Percentiles rank a stretch among this genome's conserved stretches.
These are phyloP conservation scores for Aspergillus costaricaensis DNA, from an alignment of 2,329 filamentous ascomycete species.

Conservation along the genomic window DNA sequence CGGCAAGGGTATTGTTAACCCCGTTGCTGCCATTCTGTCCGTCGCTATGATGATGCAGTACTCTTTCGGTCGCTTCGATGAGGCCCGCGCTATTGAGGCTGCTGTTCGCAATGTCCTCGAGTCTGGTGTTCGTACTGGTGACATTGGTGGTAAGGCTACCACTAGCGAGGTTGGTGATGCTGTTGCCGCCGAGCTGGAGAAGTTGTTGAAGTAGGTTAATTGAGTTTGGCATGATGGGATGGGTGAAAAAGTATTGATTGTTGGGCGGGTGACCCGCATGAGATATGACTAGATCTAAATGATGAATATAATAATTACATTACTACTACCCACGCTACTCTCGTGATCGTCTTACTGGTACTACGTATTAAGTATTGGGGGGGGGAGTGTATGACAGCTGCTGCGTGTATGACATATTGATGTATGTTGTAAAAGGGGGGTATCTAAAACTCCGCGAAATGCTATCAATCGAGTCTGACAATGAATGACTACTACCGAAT, in stretches of 20 bases:
- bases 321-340: neutral
- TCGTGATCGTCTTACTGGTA: neutral
- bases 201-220: constrained; percentile 58
- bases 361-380: no score
- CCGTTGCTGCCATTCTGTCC: constrained; percentile 86
- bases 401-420: constrained; percentile 1
- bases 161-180: constrained; percentile 84
- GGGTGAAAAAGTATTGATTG: neutral
- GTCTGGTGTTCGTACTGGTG: constrained; percentile 73
- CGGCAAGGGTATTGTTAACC: constrained; percentile 88
- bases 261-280: constrained; percentile 1
- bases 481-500: constrained; percentile 39
- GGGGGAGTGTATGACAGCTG: neutral
- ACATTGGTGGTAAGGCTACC: constrained; percentile 75
- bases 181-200: constrained; percentile 71
- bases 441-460: constrained; percentile 11
- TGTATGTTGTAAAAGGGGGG: neutral
- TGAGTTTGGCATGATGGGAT: neutral
- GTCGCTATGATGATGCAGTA: constrained; percentile 96
- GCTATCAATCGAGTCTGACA: neutral
- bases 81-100: constrained; percentile 77
- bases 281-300: constrained; percentile 1
- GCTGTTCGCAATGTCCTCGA: constrained; percentile 82
- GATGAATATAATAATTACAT: constrained; percentile 6
- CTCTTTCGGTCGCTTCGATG: constrained; percentile 75